Conservation (phyloP, 1,139 yeast species). For the Yarrowia galli region DNA sequence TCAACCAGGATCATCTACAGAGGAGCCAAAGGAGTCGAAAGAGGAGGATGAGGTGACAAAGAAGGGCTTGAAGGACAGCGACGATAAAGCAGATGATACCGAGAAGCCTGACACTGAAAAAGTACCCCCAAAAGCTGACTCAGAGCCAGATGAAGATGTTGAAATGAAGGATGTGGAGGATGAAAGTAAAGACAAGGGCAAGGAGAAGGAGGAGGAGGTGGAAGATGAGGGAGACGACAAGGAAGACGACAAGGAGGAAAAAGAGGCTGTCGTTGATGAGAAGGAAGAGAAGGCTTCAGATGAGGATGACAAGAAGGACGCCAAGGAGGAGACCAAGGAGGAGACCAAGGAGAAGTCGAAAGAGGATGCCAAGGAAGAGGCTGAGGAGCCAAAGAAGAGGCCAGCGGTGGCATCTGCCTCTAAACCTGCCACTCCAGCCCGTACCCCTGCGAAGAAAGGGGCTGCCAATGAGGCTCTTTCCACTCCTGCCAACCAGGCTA, state of each 20-base stretch:
- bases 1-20: not conserved
- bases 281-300: too few species aligned
- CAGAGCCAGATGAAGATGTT: not conserved
- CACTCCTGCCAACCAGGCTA: conserved; percentile 65
- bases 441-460: conserved; percentile 15
- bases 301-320: conserved; percentile 12
- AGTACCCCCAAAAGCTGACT: too few species aligned
- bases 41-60: not conserved
- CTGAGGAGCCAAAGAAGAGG: not conserved
- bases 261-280: not conserved
- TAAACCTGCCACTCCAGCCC: conserved; percentile 7
- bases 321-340: not conserved
- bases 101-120: too few species aligned
- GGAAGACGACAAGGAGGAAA: conserved; percentile 41
- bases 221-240: not conserved
- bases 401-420: not conserved
- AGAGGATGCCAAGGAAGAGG: not conserved
- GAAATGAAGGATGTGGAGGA: conserved; percentile 13
- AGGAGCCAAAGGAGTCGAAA: not conserved
- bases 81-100: too few species aligned
- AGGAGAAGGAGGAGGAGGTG: conserved; percentile 37
- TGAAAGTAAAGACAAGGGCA: conserved; percentile 27
- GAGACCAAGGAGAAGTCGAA: not conserved
- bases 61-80: not conserved
- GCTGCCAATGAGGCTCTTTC: conserved; percentile 39